phyloP scores from a whole-genome alignment of 306 rosid species.

The Prunus mume region DNA sequence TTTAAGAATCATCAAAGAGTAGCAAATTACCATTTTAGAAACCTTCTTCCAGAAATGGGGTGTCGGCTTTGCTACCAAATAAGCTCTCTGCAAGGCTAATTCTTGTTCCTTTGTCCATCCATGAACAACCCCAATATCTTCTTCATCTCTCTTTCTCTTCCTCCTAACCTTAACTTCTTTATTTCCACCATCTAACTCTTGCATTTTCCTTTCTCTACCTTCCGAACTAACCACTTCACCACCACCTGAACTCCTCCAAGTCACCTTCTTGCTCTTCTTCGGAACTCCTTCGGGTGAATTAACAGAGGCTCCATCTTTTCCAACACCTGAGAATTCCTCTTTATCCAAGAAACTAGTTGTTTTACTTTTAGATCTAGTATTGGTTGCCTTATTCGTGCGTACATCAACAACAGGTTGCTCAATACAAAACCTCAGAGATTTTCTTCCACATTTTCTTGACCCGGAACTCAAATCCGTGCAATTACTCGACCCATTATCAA shows the following conservation, averaged over 20 bases:
- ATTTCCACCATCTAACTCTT: constrained; percentile 1
- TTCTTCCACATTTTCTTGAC: constrained; percentile 16
- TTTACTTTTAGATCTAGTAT: neutral
- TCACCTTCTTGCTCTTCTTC: constrained; percentile 4
- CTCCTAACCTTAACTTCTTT: constrained; percentile 17
- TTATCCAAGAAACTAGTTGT: neutral
- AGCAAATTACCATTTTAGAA: constrained; percentile 57
- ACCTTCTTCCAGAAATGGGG: constrained; percentile 94
- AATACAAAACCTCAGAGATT: constrained; percentile 23
- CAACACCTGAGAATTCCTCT: constrained; percentile 1
- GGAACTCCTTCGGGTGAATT: neutral
- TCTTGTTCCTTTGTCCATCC: constrained; percentile 88
- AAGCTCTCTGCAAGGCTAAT: constrained; percentile 61
- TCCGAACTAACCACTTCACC: constrained; percentile 5
- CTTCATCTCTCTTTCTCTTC: constrained; percentile 50
- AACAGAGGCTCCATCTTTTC: constrained; percentile 13
- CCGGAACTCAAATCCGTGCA: constrained; percentile 8
- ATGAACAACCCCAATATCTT: constrained; percentile 16
- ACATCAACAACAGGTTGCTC: constrained; percentile 1
- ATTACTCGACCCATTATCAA: neutral
- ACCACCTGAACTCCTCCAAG: constrained; percentile 5
- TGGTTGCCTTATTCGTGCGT: neutral
- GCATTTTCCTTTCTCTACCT: constrained; percentile 12
- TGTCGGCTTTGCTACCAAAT: constrained; percentile 60
- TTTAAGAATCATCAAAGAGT: neutral